Evolutionary conservation across 257 asterid genomes (phyloP).

Genomic region (Fraxinus excelsior): DNA sequence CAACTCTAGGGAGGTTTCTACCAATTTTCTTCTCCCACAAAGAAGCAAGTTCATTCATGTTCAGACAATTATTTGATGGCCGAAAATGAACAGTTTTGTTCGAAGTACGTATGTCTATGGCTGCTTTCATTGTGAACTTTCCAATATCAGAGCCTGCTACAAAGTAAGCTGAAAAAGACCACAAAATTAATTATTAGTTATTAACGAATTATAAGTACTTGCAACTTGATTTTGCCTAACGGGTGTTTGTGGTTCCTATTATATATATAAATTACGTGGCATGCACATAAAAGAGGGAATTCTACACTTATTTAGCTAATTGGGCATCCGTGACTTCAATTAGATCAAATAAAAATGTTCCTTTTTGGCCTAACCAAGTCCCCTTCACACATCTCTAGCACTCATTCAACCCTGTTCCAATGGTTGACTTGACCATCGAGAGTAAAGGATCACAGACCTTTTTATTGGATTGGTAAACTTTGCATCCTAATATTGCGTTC

Average conservation of each 20-base stretch:
- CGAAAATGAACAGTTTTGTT: conserved; percentile 38
- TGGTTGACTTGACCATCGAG: no score
- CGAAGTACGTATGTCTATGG: conserved; percentile 27
- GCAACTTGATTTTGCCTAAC: background rate
- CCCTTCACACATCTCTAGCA: no score
- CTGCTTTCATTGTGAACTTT: conserved; percentile 33
- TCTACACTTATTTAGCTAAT: no score
- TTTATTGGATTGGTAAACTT: no score
- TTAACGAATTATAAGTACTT: background rate
- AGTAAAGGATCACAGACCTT: no score
- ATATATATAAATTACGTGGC: no score
- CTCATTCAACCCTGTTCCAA: no score
- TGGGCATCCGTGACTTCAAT: no score
- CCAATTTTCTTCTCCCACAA: conserved; percentile 47
- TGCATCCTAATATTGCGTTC: no score
- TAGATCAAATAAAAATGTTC: no score
- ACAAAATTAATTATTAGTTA: background rate
- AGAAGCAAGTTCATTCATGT: conserved; percentile 37
- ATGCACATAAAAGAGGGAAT: no score
- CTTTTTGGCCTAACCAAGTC: no score
- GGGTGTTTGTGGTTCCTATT: background rate
- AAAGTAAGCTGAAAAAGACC: conserved; percentile 33
- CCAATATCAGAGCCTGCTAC: conserved; percentile 40
- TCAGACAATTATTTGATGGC: conserved; percentile 37
- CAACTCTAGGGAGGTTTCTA: conserved; percentile 28